Base-by-base conservation (phyloP, 345 rosid genomes). In the Populus ilicifolia region DNA sequence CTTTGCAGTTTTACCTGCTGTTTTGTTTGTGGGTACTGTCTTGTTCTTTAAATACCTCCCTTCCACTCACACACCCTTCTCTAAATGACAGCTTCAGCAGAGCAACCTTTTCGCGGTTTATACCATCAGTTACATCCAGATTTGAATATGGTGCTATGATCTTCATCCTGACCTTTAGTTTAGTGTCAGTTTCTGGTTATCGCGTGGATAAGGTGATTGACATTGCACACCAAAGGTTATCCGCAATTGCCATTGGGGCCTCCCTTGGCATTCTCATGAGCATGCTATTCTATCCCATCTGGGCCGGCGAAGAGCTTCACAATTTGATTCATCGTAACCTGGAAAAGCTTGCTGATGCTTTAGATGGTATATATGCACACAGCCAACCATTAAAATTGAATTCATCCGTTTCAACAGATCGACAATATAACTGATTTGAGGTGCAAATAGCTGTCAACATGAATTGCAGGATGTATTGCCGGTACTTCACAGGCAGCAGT, bases 231-330 rank as follows among this genome's bases (percentile, higher is more conserved):
- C 79, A 86, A 64, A 92, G 98, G 83, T 38, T 86, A 38, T 86
- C 92, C 33, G 89, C 97, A 17, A 81, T 92, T 38, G 88, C 83
- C 4, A 84, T 88, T n/a, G 95, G 98, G 63, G 79, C 88, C 52
- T 82, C 94, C 56, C 63, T 90, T 4, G 90, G 93, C 88, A 81
- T 92, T 63, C 54, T 89, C 68, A 83, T 86, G 43, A 85, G 88
- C 87, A 87, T 87, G 80, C 63, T 88, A 59, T 52, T 88, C 69
- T 92, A 81, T 69, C 98, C 95, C 70, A 84, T 89, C 13, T 93
- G 97, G 97, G 98, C 94, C 6, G 95, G 97, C 12, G 56, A 71
- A 41, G 92, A 93, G 81, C 97, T 93, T 78, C 95, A 93, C 79
- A 78, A 65, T 65, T 85, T 89, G 70, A 79, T 85, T 75, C 84